phyloP scores from a whole-genome alignment of 2,329 filamentous ascomycete species.

The Paecilomyces sp. region DNA sequence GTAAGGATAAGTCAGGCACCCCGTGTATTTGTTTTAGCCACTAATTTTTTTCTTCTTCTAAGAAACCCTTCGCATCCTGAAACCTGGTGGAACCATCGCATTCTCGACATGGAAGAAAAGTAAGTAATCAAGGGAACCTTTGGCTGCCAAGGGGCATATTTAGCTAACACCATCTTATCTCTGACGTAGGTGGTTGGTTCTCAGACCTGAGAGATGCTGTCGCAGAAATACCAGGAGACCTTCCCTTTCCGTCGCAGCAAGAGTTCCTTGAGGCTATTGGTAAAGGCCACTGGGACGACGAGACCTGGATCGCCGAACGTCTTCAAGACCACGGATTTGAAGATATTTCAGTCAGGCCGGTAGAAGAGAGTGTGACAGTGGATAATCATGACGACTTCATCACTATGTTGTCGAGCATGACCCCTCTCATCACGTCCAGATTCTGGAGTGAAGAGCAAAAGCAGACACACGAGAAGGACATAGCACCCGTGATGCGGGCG shows the following conservation, averaged over 20 bases:
- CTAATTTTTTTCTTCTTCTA: not conserved
- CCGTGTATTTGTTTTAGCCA: not conserved
- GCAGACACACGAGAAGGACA: slow-evolving; percentile 11
- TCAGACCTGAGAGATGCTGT: slow-evolving; percentile 17
- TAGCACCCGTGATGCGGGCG: slow-evolving; percentile 13
- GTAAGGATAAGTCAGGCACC: slow-evolving; percentile 14
- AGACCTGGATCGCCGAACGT: slow-evolving; percentile 13
- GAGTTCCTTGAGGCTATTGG: slow-evolving; percentile 11
- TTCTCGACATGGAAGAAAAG: slow-evolving; percentile 29
- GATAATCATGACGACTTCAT: not conserved
- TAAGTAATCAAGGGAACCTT: slow-evolving; percentile 6
- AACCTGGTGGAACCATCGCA: slow-evolving; percentile 25
- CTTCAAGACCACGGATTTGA: slow-evolving; percentile 17
- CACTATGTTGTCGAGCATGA: slow-evolving; percentile 11
- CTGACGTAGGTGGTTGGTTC: slow-evolving; percentile 19
- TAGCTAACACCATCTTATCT: not conserved
- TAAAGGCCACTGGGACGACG: slow-evolving; percentile 18
- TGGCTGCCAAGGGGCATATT: not conserved
- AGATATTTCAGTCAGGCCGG: slow-evolving; percentile 14
- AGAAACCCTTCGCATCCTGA: slow-evolving; percentile 28
- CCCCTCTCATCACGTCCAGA: slow-evolving; percentile 12
- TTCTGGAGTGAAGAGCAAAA: slow-evolving; percentile 24
- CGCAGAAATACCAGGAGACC: slow-evolving; percentile 15
- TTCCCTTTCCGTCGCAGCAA: slow-evolving; percentile 16
- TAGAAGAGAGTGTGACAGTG: slow-evolving; percentile 5